These are phyloP conservation scores for Cytospora piceae DNA, from an alignment of 2,329 filamentous ascomycete species.

Conservation along the genomic window DNA sequence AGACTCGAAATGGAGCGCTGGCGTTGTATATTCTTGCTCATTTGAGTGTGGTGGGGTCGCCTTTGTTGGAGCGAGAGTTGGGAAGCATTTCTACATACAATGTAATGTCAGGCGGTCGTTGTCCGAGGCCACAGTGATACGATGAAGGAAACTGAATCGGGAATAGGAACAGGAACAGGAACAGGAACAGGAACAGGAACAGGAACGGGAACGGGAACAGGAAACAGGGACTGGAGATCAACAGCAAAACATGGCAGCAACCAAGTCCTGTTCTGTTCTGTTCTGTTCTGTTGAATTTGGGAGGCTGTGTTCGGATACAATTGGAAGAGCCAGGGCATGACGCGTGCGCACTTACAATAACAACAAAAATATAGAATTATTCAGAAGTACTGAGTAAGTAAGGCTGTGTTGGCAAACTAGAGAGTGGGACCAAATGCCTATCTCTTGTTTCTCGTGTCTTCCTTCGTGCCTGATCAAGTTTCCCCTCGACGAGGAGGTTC, in stretches of 20 bases:
- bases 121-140: slow-evolving; percentile 1
- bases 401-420: not conserved
- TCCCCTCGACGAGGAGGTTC: not conserved
- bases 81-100: slow-evolving; percentile 14
- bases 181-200: not conserved
- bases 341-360: not conserved
- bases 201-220: not conserved
- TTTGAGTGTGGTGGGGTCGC: slow-evolving; percentile 23
- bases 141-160: not conserved
- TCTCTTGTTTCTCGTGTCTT: not conserved
- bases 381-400: not conserved
- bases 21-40: slow-evolving; percentile 31
- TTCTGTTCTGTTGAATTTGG: not conserved
- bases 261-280: not conserved
- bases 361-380: not conserved
- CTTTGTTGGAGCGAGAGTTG: slow-evolving; percentile 19
- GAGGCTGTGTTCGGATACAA: not conserved
- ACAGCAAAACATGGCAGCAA: not conserved
- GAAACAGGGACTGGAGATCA: not conserved
- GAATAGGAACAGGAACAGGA: not conserved
- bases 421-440: not conserved
- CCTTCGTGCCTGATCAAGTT: not conserved
- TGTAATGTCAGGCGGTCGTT: slow-evolving; percentile 4
- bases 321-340: not conserved
- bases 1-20: slow-evolving; percentile 32